Base-by-base conservation (phyloP, 331 rosid species). In the Malus hybrid region DNA sequence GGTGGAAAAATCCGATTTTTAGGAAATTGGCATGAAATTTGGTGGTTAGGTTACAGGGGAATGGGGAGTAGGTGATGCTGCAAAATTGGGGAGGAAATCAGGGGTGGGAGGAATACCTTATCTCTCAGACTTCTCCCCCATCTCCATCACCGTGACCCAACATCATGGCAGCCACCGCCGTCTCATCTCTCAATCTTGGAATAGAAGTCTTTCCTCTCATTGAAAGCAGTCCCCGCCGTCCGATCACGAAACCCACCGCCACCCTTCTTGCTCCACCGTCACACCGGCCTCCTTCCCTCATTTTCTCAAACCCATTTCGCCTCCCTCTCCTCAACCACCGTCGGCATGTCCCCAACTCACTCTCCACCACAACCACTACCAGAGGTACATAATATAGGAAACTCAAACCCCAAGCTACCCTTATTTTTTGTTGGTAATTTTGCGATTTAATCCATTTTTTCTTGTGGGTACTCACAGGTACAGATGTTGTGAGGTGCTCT, bases 241-340 rank as follows among this genome's bases (percentile, higher is more conserved):
- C 28, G n/a, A 69, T 60, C 72, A 64, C 61, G 67, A 42, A 6
- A 60, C 36, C 76, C 39, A 34, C 73, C 0, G 60, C 73, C 73
- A 39, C 80, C 84, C 6, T 79, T 85, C 63, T 33, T 80, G 10
- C 80, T 62, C 75, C 91, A 88, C 85, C 90, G 91, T 73, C 80
- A 67, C 66, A 56, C 71, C 74, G 71, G 78, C 50, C 70, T 83
- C 52, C 72, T 73, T 4, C 78, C 86, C 27, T 70, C 81, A 0
- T 69, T 75, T 4, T 36, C 85, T 34, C 39, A 34, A 34, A 34
- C 24, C 65, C 65, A 54, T 60, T 88, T 90, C 84, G 85, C 93
- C 20, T 65, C 93, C 18, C 71, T 89, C 64, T 81, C 92, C 69
- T 80, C 88, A 2, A 86, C 86, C 54, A 95, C 96, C 52, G 84